A percentile compares a stretch with the other conserved stretches of the same genome.
These are phyloP conservation scores for Detonula confervacea DNA, from an alignment of 352 stramenopile genomes.

Conservation along the genomic window DNA sequence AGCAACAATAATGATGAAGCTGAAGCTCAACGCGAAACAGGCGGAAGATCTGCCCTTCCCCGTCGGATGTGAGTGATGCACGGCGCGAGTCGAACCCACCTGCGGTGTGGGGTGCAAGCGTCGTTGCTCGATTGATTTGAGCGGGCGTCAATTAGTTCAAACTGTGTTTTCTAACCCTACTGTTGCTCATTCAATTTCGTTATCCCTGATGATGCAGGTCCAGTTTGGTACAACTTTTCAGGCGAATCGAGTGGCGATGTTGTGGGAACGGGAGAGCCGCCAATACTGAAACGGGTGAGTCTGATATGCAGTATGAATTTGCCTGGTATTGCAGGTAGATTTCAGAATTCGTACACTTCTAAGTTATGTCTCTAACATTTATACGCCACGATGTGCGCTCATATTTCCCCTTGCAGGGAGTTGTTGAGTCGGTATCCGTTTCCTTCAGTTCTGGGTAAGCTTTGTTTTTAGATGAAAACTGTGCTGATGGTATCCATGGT, in stretches of 20 bases:
- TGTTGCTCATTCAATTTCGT: background rate
- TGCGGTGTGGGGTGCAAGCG: background rate
- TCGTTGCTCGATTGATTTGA: background rate
- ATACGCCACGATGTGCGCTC: too few relatives aligned
- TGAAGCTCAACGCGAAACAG: conserved; percentile 14
- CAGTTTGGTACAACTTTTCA: conserved; percentile 20
- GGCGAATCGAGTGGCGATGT: background rate
- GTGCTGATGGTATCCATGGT: too few relatives aligned
- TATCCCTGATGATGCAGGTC: conserved; percentile 7
- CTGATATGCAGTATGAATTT: too few relatives aligned
- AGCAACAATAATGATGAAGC: background rate
- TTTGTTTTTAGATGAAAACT: background rate
- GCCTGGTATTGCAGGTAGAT: too few relatives aligned
- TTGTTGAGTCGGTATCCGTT: conserved; percentile 15
- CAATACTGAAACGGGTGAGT: conserved; percentile 14
- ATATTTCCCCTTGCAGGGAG: background rate
- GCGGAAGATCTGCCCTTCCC: conserved; percentile 15
- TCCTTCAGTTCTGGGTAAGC: conserved; percentile 11
- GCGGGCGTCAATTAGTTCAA: too few relatives aligned
- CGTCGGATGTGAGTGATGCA: conserved; percentile 6
- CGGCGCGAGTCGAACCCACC: background rate
- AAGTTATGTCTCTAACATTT: too few relatives aligned
- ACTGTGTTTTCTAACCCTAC: background rate
- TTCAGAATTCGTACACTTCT: too few relatives aligned
- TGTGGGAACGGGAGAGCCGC: background rate